A percentile compares a stretch with the other conserved stretches of the same genome.
Conservation (phyloP, 257 asterid genomes). For the Fraxinus pennsylvanica region DNA sequence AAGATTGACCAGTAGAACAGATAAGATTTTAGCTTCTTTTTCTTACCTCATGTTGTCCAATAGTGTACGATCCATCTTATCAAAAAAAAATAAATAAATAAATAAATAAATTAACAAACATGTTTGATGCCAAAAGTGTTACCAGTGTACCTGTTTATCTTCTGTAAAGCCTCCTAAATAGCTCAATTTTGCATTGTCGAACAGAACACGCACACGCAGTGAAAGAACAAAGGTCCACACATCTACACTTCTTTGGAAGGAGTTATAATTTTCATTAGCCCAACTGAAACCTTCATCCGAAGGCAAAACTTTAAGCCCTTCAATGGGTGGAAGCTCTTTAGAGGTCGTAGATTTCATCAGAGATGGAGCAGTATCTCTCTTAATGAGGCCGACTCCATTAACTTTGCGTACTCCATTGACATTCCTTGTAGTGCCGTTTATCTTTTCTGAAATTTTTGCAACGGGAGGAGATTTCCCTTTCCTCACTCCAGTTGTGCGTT, state of each 20-base stretch:
- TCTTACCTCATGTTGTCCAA: no score
- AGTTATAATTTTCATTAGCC: slow-evolving; percentile 90
- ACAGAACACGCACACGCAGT: slow-evolving; percentile 71
- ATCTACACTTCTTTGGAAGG: slow-evolving; percentile 75
- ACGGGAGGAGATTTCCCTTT: slow-evolving; percentile 38
- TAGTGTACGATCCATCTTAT: neutral
- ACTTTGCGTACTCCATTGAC: slow-evolving; percentile 39
- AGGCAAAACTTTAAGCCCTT: slow-evolving; percentile 72
- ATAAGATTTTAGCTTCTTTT: neutral
- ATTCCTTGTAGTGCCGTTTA: slow-evolving; percentile 50
- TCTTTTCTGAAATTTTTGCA: slow-evolving; percentile 30
- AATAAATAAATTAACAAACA: neutral
- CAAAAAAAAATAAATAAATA: no score
- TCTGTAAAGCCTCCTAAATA: slow-evolving; percentile 80
- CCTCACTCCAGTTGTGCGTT: slow-evolving; percentile 60
- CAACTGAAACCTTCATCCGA: slow-evolving; percentile 97
- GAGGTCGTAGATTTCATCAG: slow-evolving; percentile 28
- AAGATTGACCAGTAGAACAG: neutral
- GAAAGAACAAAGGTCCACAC: slow-evolving; percentile 94
- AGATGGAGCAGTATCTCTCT: slow-evolving; percentile 42
- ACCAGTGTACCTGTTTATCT: slow-evolving; percentile 68
- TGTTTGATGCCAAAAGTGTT: neutral
- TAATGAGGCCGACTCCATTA: slow-evolving; percentile 54
- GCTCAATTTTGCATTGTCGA: slow-evolving; percentile 82
- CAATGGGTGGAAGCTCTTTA: slow-evolving; percentile 63